Base-by-base conservation (phyloP, 2,329 filamentous ascomycete genomes). In the Pestalotiopsis sp. region DNA sequence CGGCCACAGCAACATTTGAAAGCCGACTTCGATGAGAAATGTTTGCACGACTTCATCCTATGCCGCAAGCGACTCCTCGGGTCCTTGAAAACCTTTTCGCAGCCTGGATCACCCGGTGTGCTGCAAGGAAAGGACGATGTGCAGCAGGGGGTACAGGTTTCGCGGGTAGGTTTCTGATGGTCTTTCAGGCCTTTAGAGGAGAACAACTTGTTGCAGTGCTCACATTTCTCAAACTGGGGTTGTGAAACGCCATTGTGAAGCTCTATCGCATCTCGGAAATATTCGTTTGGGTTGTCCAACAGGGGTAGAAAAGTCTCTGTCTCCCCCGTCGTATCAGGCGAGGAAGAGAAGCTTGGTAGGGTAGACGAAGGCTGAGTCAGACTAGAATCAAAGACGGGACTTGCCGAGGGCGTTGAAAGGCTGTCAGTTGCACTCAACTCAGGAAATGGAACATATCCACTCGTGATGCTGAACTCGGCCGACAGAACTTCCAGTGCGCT, bases 41-140 rank as follows among this genome's bases (percentile, higher is more conserved):
- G 40, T 7, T 45, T 45, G 1, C 40, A 45, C 1, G 40, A 45
- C 40, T 45, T 45, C 12, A 3, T 45, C 6, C 40, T 45, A 17
- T 45, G 40, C 13, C 40, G 40, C 6, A 45, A 45, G 13, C 40
- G 40, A 17, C 40, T 45, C 40, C 40, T 45, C 6, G 1, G 6
- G 40, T 45, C 40, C 40, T 45, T 45, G 13, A 45, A 45, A 45
- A 45, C 27, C 27, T 31, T 31, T 31, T 31, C 27, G 13, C 40
- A 45, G 40, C 80, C 4, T 80, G 80, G 6, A 78, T 75, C 2
- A 77, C 82, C 13, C 76, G 71, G 31, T 75, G 72, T 65, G 78
- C 78, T 27, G 73, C 67, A 49, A 72, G 72, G 31, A 73, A 73
- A 70, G 80, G 78, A 70, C 75, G 79, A n/a, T 81, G 81, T 70